Evolutionary conservation across 768 basidiomycete species (phyloP), one percentile per base, ranked within the genome.

Genomic region (Termitomyces sp.): DNA sequence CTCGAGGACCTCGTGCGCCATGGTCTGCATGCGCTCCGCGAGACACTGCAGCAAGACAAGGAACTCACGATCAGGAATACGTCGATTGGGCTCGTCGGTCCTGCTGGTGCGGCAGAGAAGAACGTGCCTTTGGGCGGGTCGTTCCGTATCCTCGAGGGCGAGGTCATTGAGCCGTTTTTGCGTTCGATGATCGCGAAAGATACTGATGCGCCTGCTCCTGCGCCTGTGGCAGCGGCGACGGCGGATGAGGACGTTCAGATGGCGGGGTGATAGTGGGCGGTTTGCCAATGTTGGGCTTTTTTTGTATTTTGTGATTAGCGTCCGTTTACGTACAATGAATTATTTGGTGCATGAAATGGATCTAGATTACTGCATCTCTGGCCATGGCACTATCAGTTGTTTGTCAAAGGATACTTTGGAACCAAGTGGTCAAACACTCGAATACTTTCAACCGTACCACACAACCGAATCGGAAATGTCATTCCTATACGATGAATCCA

Each of bases 31-130:
- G 96, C 97, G 13, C 82, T 99, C 16, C 87, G 94, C 31, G 96
- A 98, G 70, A 98, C 97, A 2, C 83, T 99, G 37, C 97, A 98
- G 67, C 97, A 99, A 68, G 97, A 98, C 77, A 99, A 99, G 72
- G 94, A 92, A 66, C 86, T 98, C 56, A 94, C 87, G 18, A 76
- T 87, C 64, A 85, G 90, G 69, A 99, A 99, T 77, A 99, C 97
- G 1, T 94, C 92, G 2, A 86, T 98, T 64, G 95, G 94, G 31
- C 91, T 99, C 67, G 79, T 98, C 58, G 96, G 96, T 10, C 82
- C 88, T 12, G 73, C 79, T 31, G 83, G 87, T 63, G 67, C 71
- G 34, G 75, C 85, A 58, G 87, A 93, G 72, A 77, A 71, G 43
- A 69, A 63, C 49, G 75, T 76, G 20, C 75, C 79, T 3, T 74